These are phyloP conservation scores for Primulina huaijiensis DNA, from an alignment of 257 asterid species.

Conservation along the genomic window DNA sequence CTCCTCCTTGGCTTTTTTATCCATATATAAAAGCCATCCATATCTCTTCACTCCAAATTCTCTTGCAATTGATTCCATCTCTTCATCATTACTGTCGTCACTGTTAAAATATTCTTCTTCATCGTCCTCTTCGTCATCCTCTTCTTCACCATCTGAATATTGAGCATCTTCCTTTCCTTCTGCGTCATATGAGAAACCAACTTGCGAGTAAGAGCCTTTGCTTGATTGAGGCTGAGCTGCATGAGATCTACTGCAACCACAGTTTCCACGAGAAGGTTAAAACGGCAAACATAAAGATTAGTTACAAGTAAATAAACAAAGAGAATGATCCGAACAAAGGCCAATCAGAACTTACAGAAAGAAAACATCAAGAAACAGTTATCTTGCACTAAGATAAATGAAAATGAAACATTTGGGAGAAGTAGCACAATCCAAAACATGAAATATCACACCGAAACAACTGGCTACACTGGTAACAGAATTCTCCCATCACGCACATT, in stretches of 20 bases:
- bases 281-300: slow-evolving; percentile 2
- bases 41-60: slow-evolving; percentile 94
- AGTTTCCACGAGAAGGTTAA: slow-evolving; percentile 24
- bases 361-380: not conserved
- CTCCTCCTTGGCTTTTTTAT: slow-evolving; percentile 96
- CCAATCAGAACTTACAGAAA: not conserved
- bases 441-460: not conserved
- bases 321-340: not conserved
- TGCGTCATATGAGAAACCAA: slow-evolving; percentile 92
- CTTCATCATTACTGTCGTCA: slow-evolving; percentile 92
- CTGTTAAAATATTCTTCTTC: slow-evolving; percentile 88
- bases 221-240: slow-evolving; percentile 56
- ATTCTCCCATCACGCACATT: not conserved
- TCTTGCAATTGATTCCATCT: slow-evolving; percentile 92
- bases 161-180: slow-evolving; percentile 62
- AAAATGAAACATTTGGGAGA: not conserved
- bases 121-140: slow-evolving; percentile 77
- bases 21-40: slow-evolving; percentile 98
- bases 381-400: not conserved
- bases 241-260: slow-evolving; percentile 46
- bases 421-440: not conserved
- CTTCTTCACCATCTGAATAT: slow-evolving; percentile 76
- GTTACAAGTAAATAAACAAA: not conserved
- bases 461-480: not conserved
- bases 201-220: slow-evolving; percentile 96